Conservation (phyloP, 2,329 filamentous ascomycete species). For the Nannizzia gypsea region DNA sequence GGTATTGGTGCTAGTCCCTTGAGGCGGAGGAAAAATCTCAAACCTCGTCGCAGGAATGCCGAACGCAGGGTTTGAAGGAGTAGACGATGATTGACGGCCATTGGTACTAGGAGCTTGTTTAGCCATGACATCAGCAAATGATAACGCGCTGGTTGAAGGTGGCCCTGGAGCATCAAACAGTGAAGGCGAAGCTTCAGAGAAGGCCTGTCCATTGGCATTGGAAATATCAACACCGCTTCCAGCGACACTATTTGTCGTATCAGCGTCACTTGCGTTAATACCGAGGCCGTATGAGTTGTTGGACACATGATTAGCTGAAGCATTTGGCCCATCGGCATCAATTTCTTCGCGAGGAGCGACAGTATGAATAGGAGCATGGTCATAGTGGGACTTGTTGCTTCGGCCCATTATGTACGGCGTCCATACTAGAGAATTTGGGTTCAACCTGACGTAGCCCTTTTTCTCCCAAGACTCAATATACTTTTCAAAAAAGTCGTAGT, state of each 20-base stretch:
- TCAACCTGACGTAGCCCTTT: slow-evolving; percentile 77
- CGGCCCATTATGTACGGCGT: slow-evolving; percentile 95
- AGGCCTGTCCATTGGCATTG: slow-evolving; percentile 4
- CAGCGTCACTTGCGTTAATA: slow-evolving; percentile 6
- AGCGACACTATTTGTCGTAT: slow-evolving; percentile 5
- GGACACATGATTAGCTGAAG: slow-evolving; percentile 12
- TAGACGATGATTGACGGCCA: slow-evolving; percentile 12
- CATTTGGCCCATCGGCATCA: slow-evolving; percentile 21
- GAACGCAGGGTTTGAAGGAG: slow-evolving; percentile 20
- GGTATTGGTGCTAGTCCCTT: slow-evolving; percentile 14
- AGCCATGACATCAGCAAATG: slow-evolving; percentile 12
- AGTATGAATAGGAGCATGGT: slow-evolving; percentile 70
- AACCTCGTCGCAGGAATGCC: slow-evolving; percentile 33
- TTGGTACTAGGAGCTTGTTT: slow-evolving; percentile 21
- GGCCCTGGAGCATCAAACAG: slow-evolving; percentile 13
- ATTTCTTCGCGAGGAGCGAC: slow-evolving; percentile 78
- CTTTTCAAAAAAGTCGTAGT: slow-evolving; percentile 71
- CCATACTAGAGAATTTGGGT: slow-evolving; percentile 74
- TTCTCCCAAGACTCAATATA: slow-evolving; percentile 82
- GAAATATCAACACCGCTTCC: neutral
- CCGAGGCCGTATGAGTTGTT: slow-evolving; percentile 13
- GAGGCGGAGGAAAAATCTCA: slow-evolving; percentile 33
- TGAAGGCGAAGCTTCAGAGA: slow-evolving; percentile 4
- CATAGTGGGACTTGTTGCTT: slow-evolving; percentile 68
- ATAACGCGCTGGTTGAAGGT: slow-evolving; percentile 24